These are phyloP conservation scores for Coemansia sp. DNA, from an alignment of 192 early-diverging fungal genomes.

Conservation along the genomic window DNA sequence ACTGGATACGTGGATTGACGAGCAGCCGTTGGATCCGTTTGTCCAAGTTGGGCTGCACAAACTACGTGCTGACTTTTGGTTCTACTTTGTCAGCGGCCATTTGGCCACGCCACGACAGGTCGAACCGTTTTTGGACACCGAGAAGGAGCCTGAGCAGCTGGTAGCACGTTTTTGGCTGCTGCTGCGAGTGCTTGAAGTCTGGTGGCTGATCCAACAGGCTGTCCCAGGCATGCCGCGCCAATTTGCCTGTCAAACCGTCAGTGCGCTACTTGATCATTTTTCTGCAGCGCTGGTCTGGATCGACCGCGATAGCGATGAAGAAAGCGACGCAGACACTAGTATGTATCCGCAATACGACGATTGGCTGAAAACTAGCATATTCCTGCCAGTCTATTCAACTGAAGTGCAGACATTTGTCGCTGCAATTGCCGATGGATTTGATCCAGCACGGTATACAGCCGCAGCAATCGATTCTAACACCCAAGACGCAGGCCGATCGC, in stretches of 20 bases:
- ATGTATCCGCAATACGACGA: conserved; percentile 8
- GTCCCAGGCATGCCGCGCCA: conserved; percentile 42
- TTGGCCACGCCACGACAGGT: conserved; percentile 45
- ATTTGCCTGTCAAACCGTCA: conserved; percentile 27
- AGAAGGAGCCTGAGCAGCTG: conserved; percentile 17
- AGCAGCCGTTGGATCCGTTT: conserved; percentile 49
- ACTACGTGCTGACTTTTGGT: conserved; percentile 43
- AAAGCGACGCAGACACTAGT: too few species aligned
- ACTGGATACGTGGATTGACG: conserved; percentile 48
- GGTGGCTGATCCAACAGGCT: conserved; percentile 40
- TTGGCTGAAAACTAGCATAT: conserved; percentile 15
- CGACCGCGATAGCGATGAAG: background rate
- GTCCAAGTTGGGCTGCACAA: conserved; percentile 46
- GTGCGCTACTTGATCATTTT: conserved; percentile 26
- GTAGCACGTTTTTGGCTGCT: conserved; percentile 33
- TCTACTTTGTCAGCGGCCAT: conserved; percentile 32
- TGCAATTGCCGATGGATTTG: conserved; percentile 32
- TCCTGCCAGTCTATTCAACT: conserved; percentile 43
- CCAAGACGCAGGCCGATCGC: background rate
- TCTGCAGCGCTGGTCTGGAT: conserved; percentile 1
- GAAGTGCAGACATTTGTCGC: conserved; percentile 43
- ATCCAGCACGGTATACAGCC: conserved; percentile 31
- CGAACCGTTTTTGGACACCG: conserved; percentile 27
- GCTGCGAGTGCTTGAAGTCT: conserved; percentile 34
- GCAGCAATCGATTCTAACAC: conserved; percentile 1